Evolutionary conservation across 306 rosid genomes (phyloP).

Genomic region (Trichosanthes cucumerina): DNA sequence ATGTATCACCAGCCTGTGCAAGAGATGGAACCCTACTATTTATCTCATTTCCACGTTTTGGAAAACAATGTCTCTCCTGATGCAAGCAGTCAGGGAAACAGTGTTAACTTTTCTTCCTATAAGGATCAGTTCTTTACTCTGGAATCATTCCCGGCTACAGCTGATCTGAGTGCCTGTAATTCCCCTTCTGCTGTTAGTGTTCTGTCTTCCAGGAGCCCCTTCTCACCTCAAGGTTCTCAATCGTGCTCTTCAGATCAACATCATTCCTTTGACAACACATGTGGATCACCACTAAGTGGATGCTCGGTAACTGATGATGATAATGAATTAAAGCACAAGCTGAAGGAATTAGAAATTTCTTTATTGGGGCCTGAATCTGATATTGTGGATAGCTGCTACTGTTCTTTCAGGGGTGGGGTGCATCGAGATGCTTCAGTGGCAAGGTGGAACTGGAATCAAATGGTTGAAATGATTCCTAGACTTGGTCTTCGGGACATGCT

Average conservation of each 20-base stretch:
- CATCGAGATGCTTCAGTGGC: conserved; percentile 16
- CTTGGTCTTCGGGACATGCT: conserved; percentile 45
- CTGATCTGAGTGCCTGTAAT: conserved; percentile 28
- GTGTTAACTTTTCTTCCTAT: conserved; percentile 40
- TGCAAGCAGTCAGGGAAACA: conserved; percentile 45
- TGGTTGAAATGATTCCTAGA: conserved; percentile 36
- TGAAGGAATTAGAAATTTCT: conserved; percentile 50
- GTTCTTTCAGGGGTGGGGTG: conserved; percentile 23
- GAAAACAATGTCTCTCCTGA: conserved; percentile 38
- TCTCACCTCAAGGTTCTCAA: conserved; percentile 62
- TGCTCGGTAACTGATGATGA: conserved; percentile 49
- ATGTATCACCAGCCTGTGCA: conserved; percentile 41
- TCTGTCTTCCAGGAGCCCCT: conserved; percentile 56
- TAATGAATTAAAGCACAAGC: conserved; percentile 39
- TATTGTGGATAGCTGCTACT: conserved; percentile 40
- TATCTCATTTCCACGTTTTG: conserved; percentile 33
- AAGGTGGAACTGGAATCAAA: conserved; percentile 26
- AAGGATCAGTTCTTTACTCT: conserved; percentile 54
- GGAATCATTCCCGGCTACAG: conserved; percentile 46
- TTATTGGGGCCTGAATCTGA: conserved; percentile 62
- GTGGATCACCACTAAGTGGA: conserved; percentile 62
- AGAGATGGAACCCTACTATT: conserved; percentile 28
- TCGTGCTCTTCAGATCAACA: conserved; percentile 61
- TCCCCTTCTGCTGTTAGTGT: conserved; percentile 72
- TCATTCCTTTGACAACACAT: conserved; percentile 45